A percentile compares a stretch with the other conserved stretches of the same genome.
Evolutionary conservation across 768 basidiomycete species (phyloP).

Genomic region (Crassisporium funariophilum): DNA sequence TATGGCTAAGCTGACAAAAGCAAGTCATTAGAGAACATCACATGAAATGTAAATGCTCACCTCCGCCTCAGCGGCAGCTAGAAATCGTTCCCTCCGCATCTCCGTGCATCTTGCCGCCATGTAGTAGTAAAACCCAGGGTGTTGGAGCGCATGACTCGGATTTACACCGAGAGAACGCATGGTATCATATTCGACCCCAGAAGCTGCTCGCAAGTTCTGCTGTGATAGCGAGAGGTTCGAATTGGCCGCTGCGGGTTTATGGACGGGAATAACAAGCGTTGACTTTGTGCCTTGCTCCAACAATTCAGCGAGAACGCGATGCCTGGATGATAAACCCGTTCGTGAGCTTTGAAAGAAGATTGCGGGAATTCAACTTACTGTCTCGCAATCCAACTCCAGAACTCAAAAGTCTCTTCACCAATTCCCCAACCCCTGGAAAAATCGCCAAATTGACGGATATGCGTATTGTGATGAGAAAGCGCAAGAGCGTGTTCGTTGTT

Average conservation of each 20-base stretch:
- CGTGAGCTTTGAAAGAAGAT: not conserved
- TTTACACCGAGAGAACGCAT: slow-evolving; percentile 70
- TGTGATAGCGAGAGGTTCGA: slow-evolving; percentile 20
- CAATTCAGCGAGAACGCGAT: slow-evolving; percentile 89
- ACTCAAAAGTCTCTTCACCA: slow-evolving; percentile 95
- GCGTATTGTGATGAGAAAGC: slow-evolving; percentile 80
- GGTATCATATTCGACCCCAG: slow-evolving; percentile 51
- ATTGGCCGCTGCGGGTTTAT: slow-evolving; percentile 44
- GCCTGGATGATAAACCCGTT: slow-evolving; percentile 42
- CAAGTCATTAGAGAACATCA: not conserved
- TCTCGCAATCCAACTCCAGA: slow-evolving; percentile 94
- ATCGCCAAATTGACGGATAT: slow-evolving; percentile 83
- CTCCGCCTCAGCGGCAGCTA: slow-evolving; percentile 58
- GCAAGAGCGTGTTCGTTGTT: slow-evolving; percentile 83
- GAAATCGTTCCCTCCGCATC: slow-evolving; percentile 67
- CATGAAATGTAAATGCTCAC: slow-evolving; percentile 32
- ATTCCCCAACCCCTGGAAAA: slow-evolving; percentile 93
- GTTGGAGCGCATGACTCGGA: slow-evolving; percentile 82
- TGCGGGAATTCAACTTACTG: slow-evolving; percentile 56
- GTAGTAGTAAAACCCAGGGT: slow-evolving; percentile 92
- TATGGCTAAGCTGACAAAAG: slow-evolving; percentile 29
- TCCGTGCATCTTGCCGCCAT: slow-evolving; percentile 88
- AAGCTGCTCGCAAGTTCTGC: slow-evolving; percentile 15
- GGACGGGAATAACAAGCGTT: slow-evolving; percentile 61
- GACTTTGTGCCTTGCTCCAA: slow-evolving; percentile 78